phyloP scores from a whole-genome alignment of 208 protist species.

The Trypanosoma brucei region DNA sequence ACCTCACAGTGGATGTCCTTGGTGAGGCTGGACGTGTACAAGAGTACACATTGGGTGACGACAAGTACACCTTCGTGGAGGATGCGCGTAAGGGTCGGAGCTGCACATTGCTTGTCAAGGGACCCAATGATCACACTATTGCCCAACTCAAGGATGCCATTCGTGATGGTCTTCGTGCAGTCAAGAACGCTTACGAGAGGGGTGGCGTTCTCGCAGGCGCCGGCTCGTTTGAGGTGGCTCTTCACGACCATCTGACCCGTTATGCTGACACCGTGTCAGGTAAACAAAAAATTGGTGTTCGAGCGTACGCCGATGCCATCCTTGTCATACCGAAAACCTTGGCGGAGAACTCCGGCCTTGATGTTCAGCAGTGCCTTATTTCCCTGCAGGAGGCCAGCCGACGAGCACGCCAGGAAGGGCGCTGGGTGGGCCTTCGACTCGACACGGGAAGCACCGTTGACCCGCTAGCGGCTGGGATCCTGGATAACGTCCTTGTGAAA shows the following conservation, averaged over 20 bases:
- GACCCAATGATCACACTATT: conserved; percentile 99
- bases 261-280: conserved; percentile 81
- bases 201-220: conserved; percentile 95
- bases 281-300: conserved; percentile 96
- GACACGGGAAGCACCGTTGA: conserved; percentile 96
- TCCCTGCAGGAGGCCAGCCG: conserved; percentile 91
- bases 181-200: conserved; percentile 98
- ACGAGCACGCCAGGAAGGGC: conserved; percentile 52
- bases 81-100: conserved; percentile 94
- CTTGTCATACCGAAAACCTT: conserved; percentile 98
- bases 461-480: conserved; percentile 92
- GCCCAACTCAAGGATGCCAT: conserved; percentile 99
- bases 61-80: conserved; percentile 99
- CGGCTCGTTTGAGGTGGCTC: conserved; percentile 97
- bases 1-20: conserved; percentile 91
- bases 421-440: conserved; percentile 95
- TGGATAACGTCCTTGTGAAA: conserved; percentile 99
- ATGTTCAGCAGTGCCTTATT: conserved; percentile 96
- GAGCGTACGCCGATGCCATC: conserved; percentile 98
- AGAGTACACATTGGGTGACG: conserved; percentile 98
- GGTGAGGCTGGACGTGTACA: conserved; percentile 97
- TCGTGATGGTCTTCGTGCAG: conserved; percentile 98
- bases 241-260: conserved; percentile 91
- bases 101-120: conserved; percentile 99
- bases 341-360: conserved; percentile 97